Evolutionary conservation across 2,329 filamentous ascomycete species (phyloP).

Genomic region (Scedosporium minutisporum): DNA sequence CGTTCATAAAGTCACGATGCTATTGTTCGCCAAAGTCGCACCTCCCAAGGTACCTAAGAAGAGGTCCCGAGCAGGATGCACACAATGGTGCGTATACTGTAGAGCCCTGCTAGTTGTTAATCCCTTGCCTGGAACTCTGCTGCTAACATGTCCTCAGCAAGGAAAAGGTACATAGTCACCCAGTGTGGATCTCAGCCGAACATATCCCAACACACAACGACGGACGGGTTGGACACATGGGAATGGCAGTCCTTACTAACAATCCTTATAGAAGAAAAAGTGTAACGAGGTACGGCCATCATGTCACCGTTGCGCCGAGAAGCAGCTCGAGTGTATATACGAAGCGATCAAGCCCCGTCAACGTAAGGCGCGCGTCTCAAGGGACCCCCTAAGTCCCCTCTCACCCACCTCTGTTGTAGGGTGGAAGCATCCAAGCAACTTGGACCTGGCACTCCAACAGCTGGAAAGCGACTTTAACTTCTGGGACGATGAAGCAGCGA

Average conservation of each 20-base stretch:
- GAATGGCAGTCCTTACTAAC: not conserved
- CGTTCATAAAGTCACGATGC: slow-evolving; percentile 27
- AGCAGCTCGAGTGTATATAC: slow-evolving; percentile 38
- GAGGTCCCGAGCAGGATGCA: slow-evolving; percentile 49
- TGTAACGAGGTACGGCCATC: slow-evolving; percentile 43
- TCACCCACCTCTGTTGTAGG: not conserved
- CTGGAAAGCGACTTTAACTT: not conserved
- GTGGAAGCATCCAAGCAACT: not conserved
- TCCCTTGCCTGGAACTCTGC: not conserved
- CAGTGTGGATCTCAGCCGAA: not conserved
- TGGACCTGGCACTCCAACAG: not conserved
- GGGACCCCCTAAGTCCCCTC: not conserved
- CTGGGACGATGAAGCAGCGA: not conserved
- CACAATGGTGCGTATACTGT: slow-evolving; percentile 31
- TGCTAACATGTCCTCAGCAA: slow-evolving; percentile 27
- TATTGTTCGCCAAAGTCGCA: slow-evolving; percentile 49
- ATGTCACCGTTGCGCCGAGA: slow-evolving; percentile 41
- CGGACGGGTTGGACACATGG: too few relatives aligned
- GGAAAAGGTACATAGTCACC: slow-evolving; percentile 37
- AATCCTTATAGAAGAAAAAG: slow-evolving; percentile 41
- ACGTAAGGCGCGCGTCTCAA: slow-evolving; percentile 22
- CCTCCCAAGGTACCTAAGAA: slow-evolving; percentile 49
- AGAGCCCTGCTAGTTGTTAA: not conserved
- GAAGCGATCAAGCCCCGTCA: slow-evolving; percentile 34
- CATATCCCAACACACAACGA: not conserved